These are phyloP conservation scores for Nannochloropsis granulata DNA, from an alignment of 108 stramenopile genomes.

Conservation along the genomic window DNA sequence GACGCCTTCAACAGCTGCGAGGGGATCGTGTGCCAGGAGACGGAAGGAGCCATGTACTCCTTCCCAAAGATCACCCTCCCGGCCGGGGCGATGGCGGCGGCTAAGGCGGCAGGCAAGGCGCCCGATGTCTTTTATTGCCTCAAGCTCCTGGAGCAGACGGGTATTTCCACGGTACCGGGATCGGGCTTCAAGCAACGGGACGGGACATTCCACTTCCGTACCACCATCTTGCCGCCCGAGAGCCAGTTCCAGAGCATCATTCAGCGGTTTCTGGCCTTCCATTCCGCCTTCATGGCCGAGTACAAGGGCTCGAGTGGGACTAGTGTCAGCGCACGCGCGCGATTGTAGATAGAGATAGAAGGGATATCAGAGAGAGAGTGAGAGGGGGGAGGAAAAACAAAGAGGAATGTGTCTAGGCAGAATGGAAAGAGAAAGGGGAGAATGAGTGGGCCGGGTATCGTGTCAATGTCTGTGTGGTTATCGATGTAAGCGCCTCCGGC, in stretches of 20 bases:
- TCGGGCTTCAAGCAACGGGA: conserved; percentile 84
- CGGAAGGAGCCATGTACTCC: conserved; percentile 89
- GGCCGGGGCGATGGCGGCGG: conserved; percentile 52
- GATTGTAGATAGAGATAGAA: not conserved
- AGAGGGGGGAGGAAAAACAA: not conserved
- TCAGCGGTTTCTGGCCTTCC: conserved; percentile 55
- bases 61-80: conserved; percentile 81
- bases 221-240: conserved; percentile 76
- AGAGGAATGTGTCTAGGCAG: not conserved
- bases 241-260: conserved; percentile 52
- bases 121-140: conserved; percentile 88
- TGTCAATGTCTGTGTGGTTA: no score
- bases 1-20: conserved; percentile 61
- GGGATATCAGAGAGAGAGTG: not conserved
- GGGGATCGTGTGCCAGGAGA: conserved; percentile 73
- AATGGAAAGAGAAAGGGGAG: not conserved
- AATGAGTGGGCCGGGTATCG: not conserved
- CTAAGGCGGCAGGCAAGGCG: conserved; percentile 45
- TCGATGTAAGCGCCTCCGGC: no score
- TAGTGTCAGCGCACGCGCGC: not conserved
- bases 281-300: conserved; percentile 57
- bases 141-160: conserved; percentile 69
- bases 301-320: conserved; percentile 27
- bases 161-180: conserved; percentile 89
- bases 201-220: conserved; percentile 87